phyloP scores from a whole-genome alignment of 148 eudicot genomes.

The Nyssa sinensis region DNA sequence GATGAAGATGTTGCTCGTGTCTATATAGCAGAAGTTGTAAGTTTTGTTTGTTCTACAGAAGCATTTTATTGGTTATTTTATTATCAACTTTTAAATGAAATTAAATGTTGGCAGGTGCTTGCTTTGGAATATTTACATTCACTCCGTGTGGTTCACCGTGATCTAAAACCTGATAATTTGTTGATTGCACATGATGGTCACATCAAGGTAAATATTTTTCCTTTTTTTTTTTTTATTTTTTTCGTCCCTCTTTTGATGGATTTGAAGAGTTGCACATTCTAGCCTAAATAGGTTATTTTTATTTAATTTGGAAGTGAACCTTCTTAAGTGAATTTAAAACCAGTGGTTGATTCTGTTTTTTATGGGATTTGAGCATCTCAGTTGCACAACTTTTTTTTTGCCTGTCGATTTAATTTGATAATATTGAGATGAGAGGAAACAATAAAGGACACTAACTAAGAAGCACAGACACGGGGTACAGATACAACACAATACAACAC shows the following conservation, averaged over 20 bases:
- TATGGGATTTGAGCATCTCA: neutral
- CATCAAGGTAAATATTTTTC: slow-evolving; percentile 63
- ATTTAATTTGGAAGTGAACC: neutral
- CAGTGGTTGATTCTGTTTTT: neutral
- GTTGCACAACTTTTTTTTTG: neutral
- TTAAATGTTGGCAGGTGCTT: slow-evolving; percentile 64
- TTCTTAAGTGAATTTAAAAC: neutral
- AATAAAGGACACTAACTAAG: neutral
- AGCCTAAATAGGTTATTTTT: neutral
- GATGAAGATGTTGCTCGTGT: slow-evolving; percentile 98
- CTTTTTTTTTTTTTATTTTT: slow-evolving; percentile 9
- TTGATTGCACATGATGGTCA: slow-evolving; percentile 99
- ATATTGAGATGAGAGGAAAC: neutral
- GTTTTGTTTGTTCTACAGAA: slow-evolving; percentile 22
- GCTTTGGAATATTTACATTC: slow-evolving; percentile 98
- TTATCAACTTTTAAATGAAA: slow-evolving; percentile 10
- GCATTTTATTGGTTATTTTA: too few relatives aligned
- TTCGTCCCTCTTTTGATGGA: slow-evolving; percentile 11
- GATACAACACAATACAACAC: too few relatives aligned
- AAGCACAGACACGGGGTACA: too few relatives aligned
- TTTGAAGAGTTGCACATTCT: neutral
- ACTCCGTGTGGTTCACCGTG: slow-evolving; percentile 95
- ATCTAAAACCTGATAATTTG: slow-evolving; percentile 95
- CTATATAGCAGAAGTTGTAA: slow-evolving; percentile 96
- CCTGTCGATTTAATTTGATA: neutral